phyloP scores from a whole-genome alignment of 2,329 filamentous ascomycete species.

The Fusarium sp. region DNA sequence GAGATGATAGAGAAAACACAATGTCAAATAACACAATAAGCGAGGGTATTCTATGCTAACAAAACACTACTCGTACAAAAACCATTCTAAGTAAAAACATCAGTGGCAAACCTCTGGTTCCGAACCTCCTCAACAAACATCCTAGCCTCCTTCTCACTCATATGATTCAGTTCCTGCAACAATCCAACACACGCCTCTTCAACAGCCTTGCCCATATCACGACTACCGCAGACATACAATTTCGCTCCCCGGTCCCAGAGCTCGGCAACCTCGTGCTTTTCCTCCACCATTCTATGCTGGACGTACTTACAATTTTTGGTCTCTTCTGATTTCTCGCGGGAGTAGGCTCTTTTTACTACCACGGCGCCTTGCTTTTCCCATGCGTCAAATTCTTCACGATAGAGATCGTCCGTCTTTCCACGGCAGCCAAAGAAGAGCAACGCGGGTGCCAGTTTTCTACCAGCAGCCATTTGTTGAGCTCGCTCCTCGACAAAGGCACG shows the following conservation, averaged over 20 bases:
- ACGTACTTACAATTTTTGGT: conserved; percentile 14
- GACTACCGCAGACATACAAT: conserved; percentile 15
- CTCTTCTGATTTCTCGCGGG: neutral
- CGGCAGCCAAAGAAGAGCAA: conserved; percentile 63
- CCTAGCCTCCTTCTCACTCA: neutral
- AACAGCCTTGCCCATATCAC: conserved; percentile 9
- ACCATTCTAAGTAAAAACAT: conserved; percentile 7
- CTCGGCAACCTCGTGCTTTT: conserved; percentile 1
- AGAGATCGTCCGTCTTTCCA: conserved; percentile 57
- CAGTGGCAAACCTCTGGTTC: conserved; percentile 2
- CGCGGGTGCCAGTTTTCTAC: conserved; percentile 63
- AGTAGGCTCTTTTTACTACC: conserved; percentile 65
- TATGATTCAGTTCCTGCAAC: neutral
- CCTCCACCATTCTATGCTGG: conserved; percentile 10
- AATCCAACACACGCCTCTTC: neutral
- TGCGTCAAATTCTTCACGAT: conserved; percentile 53
- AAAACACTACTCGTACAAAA: neutral
- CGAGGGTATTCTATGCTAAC: neutral
- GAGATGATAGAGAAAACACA: neutral
- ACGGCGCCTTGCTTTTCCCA: conserved; percentile 63
- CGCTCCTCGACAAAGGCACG: conserved; percentile 69
- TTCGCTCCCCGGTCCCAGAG: neutral
- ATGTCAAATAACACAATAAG: neutral
- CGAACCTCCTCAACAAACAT: neutral
- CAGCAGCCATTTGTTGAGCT: conserved; percentile 59